Conservation (phyloP, 306 rosid species). For the Vigna reflexopilosa region DNA sequence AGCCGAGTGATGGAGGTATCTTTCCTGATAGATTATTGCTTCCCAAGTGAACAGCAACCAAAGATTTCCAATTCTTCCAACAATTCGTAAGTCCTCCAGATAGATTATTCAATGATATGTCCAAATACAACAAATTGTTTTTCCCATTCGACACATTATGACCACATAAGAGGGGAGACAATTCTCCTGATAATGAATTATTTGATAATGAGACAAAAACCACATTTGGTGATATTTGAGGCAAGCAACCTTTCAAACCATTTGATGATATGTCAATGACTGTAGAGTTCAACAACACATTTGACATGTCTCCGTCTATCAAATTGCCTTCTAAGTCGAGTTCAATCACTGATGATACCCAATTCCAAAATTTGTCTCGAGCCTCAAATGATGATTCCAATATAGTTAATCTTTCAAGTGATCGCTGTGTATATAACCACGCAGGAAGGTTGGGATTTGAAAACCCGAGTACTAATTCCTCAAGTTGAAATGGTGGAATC, state of each 20-base stretch:
- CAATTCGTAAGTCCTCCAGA: neutral
- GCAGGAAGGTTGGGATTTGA: neutral
- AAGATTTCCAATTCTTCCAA: neutral
- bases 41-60: neutral
- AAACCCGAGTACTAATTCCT: neutral
- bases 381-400: neutral
- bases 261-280: neutral
- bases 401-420: neutral
- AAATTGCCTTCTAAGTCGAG: neutral
- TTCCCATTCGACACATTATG: neutral
- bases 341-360: neutral
- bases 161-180: slow-evolving; percentile 22
- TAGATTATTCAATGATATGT: neutral
- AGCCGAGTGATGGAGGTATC: neutral
- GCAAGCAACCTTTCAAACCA: neutral
- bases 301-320: neutral
- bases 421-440: neutral
- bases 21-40: neutral
- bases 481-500: neutral
- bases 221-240: slow-evolving; percentile 5
- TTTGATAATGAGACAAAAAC: neutral
- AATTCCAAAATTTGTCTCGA: neutral
- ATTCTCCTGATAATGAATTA: neutral
- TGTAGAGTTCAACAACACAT: neutral
- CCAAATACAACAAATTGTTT: neutral